Conservation (phyloP, 2,329 filamentous ascomycete species). For the Sarocladium brachiariae region DNA sequence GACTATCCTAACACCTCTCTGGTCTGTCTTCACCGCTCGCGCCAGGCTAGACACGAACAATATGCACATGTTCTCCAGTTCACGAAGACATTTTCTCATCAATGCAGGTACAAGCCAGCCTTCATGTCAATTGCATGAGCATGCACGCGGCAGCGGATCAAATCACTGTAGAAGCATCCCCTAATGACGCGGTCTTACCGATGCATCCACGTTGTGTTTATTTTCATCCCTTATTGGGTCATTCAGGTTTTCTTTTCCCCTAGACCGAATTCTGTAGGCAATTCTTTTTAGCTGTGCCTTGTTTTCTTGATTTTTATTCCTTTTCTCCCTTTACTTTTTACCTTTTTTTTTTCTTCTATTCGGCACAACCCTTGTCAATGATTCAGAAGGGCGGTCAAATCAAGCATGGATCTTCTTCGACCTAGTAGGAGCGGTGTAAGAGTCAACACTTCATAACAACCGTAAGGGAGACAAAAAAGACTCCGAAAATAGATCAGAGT, state of each 20-base stretch:
- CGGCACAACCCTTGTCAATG: background rate
- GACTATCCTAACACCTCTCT: too few species aligned
- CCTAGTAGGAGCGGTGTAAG: conserved; percentile 4
- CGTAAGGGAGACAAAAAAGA: too few species aligned
- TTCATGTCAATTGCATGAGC: background rate
- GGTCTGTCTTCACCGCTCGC: background rate
- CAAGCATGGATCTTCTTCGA: background rate
- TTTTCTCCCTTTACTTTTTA: background rate
- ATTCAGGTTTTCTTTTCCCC: too few species aligned
- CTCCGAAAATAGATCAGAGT: background rate
- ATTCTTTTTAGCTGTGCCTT: background rate
- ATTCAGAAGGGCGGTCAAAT: background rate
- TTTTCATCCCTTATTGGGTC: background rate
- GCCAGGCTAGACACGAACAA: too few species aligned
- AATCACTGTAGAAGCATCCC: background rate
- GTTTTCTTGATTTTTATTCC: background rate
- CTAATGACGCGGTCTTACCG: background rate
- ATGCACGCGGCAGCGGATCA: background rate
- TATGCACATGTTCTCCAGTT: too few species aligned
- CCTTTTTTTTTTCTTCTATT: background rate
- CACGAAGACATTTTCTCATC: background rate
- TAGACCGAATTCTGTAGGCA: too few species aligned
- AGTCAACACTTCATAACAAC: background rate
- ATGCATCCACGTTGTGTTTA: background rate
- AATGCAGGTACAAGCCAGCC: background rate